Base-by-base conservation (phyloP, 139 green algal species). In the Tetradesmus lagerheimii region DNA sequence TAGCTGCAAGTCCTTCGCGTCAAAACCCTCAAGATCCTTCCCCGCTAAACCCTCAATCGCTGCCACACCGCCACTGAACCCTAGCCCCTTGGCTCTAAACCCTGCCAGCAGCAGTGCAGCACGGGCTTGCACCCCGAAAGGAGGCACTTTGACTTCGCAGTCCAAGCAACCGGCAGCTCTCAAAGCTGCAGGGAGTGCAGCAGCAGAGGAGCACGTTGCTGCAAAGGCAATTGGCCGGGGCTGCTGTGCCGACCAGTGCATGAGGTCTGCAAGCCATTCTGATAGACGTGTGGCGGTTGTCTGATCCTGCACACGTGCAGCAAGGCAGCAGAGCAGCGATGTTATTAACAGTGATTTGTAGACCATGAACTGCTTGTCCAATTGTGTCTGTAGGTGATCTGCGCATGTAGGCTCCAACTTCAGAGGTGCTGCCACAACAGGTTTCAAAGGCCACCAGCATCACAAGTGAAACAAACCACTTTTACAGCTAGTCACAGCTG, bases 1-100 rank as follows among this genome's bases (percentile, higher is more conserved):
- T 31, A 95, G 89, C 1, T 77, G 50, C 80, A 99, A 82, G 92
- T 99, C 97, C 9, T 78, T 83, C 0, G 94, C 94, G 80, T 98
- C 95, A 89, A 94, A 98, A n/a, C 96, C 85, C 43, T 89, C 85
- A 1, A 89, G 29, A 35, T 38, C 43, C 41, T 76, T 57, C 0
- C n/a, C 91, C 37, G 57, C 78, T 67, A 89, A 75, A 84, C 71
- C 85, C 85, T 89, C 14, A 34, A 89, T n/a, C 12, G 62, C 74
- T 0, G 20, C 11, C 29, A 83, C 23, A 18, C 41, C 45, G 25
- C 85, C 85, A 27, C 41, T 41, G 66, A 91, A 67, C 80, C 43
- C 88, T 23, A 74, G 0, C 0, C 91, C 86, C 35, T 79, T 75
- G 47, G n/a, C 35, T 20, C 38, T 64, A 15, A 95, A 89, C 12